Evolutionary conservation across 2,329 filamentous ascomycete genomes (phyloP), one percentile per base, ranked within the genome.

Genomic region (Metarhizium sp.): DNA sequence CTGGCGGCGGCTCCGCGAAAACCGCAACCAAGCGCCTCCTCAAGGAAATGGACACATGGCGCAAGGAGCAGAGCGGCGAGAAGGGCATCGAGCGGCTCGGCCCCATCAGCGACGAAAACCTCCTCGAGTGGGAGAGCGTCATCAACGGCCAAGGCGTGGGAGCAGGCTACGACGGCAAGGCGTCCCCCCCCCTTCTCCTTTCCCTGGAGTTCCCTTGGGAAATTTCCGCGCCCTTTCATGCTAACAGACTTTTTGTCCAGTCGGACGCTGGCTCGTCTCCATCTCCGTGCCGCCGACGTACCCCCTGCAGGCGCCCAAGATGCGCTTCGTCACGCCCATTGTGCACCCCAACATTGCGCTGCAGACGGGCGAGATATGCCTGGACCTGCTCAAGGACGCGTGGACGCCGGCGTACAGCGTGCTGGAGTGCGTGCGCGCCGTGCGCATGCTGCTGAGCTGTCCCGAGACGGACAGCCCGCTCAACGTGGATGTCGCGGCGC

Each of bases 361-460:
- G 59, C 64, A 78, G 62, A 91, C 84, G 2, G 94, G 94, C 62
- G 92, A 96, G 72, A 94, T 99, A 67, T 99, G 94, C 70, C 82
- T 97, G 32, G 94, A 96, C 67, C 79, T 97, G 59, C 78, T 99
- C 57, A 80, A 80, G 66, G 80, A 86, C 55, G 80, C 80, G 18
- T 97, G 92, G 92, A 87, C 88, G 57, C 89, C 92, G 1, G 85
- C 90, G 18, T 94, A 96, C 71, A 92, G 86, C 45, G 79, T 97
- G 20, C 80, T 86, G 40, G 82, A 86, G 64, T 87, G 86, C 58
- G 74, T 92, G 64, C 85, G 87, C 63, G 84, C 84, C 50, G 80
- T 92, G 60, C 81, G 87, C 61, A 80, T 88, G 74, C 76, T 94
- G 63, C 75, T 74, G 55, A 62, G 69, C 53, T 82, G 78, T 59